Evolutionary conservation across 345 rosid species (phyloP).

Genomic region (Acer campestre): DNA sequence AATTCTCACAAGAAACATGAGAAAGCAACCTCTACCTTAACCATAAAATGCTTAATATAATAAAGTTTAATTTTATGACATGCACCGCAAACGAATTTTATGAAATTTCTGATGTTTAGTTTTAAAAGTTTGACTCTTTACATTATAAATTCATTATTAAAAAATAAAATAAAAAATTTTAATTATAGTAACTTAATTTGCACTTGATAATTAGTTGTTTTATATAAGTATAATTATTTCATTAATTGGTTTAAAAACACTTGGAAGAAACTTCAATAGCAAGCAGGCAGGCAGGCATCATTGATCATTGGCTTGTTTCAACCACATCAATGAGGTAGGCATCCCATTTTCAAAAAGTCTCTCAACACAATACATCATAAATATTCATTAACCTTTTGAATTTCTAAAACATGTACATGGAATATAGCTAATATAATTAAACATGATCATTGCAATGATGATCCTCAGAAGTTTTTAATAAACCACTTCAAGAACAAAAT

Average conservation of each 20-base stretch:
- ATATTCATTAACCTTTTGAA: background rate
- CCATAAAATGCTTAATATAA: background rate
- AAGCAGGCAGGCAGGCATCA: slow-evolving; percentile 6
- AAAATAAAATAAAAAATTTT: no score
- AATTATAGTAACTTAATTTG: background rate
- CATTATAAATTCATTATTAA: no score
- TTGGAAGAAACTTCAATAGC: slow-evolving; percentile 8
- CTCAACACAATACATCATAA: background rate
- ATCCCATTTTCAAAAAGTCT: background rate
- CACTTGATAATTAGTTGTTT: no score
- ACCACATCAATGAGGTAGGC: background rate
- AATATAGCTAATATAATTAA: background rate
- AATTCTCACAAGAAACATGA: background rate
- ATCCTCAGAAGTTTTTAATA: slow-evolving; percentile 7
- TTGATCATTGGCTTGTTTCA: slow-evolving; percentile 7
- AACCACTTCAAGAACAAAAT: background rate
- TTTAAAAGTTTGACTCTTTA: no score
- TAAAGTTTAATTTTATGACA: no score
- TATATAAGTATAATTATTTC: background rate
- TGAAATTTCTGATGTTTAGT: no score
- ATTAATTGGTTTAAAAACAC: no score
- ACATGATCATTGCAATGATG: slow-evolving; percentile 10
- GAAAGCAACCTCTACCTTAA: background rate
- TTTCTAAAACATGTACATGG: background rate
- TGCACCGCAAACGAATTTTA: no score